Evolutionary conservation across 2,329 filamentous ascomycete genomes (phyloP).

Genomic region (Tothia fuscella): DNA sequence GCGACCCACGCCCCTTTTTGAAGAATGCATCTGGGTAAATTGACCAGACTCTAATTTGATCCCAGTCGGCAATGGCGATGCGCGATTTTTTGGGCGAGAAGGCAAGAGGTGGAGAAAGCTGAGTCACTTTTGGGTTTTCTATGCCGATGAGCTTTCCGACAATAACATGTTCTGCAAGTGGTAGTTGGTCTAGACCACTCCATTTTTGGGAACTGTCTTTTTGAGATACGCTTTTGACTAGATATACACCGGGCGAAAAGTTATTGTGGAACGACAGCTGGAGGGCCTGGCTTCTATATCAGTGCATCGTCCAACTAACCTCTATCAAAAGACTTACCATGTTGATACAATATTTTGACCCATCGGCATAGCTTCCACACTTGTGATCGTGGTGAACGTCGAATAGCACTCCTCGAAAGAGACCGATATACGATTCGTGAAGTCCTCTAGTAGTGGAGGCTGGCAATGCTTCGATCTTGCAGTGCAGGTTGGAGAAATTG

Average conservation of each 20-base stretch:
- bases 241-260: background rate
- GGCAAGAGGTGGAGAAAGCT: background rate
- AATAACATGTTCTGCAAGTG: slow-evolving; percentile 3
- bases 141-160: slow-evolving; percentile 6
- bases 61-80: slow-evolving; percentile 8
- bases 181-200: background rate
- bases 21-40: slow-evolving; percentile 8
- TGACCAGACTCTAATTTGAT: slow-evolving; percentile 2
- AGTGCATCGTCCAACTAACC: background rate
- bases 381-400: slow-evolving; percentile 1
- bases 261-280: slow-evolving; percentile 1
- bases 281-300: too few relatives aligned
- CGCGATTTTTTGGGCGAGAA: background rate
- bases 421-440: too few relatives aligned
- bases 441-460: too few relatives aligned
- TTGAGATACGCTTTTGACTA: slow-evolving; percentile 5
- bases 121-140: background rate
- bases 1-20: background rate
- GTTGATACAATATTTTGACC: slow-evolving; percentile 7
- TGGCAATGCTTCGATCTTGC: too few relatives aligned
- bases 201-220: background rate
- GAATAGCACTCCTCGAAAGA: slow-evolving; percentile 7
- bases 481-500: too few relatives aligned
- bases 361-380: background rate
- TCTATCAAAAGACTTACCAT: background rate